Evolutionary conservation across 106 monocot species (phyloP).

Genomic region (Hemerocallis citrina): DNA sequence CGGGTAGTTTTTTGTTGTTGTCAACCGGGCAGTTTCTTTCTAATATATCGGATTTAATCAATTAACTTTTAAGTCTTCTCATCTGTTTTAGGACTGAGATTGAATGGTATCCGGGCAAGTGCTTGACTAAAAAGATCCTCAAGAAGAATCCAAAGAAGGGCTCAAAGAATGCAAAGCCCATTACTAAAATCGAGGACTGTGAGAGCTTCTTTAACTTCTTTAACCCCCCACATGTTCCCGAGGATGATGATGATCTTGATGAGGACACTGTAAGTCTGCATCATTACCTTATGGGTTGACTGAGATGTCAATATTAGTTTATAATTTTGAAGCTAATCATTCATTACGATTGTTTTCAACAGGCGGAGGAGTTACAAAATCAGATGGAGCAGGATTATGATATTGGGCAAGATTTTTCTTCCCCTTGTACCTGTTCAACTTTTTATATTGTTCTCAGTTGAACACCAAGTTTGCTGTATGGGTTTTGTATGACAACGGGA

Average conservation of each 20-base stretch:
- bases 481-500: too few relatives aligned
- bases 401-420: slow-evolving; percentile 37
- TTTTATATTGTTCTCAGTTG: background rate
- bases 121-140: slow-evolving; percentile 60
- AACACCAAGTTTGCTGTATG: too few relatives aligned
- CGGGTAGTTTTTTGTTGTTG: slow-evolving; percentile 24
- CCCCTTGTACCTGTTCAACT: background rate
- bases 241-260: slow-evolving; percentile 60
- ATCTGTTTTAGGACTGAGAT: slow-evolving; percentile 50
- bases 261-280: slow-evolving; percentile 29
- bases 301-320: background rate
- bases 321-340: background rate
- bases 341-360: background rate
- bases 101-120: slow-evolving; percentile 72
- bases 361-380: slow-evolving; percentile 70
- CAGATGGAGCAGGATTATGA: slow-evolving; percentile 84
- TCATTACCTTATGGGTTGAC: background rate
- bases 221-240: slow-evolving; percentile 68
- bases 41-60: background rate
- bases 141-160: slow-evolving; percentile 82
- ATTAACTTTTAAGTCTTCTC: background rate
- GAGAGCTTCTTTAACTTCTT: slow-evolving; percentile 91
- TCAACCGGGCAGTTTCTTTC: background rate
- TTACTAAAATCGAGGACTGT: slow-evolving; percentile 60
- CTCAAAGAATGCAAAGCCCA: slow-evolving; percentile 49